Conservation (phyloP, 2,329 filamentous ascomycete genomes). For the Cladophialophora chaetospira region DNA sequence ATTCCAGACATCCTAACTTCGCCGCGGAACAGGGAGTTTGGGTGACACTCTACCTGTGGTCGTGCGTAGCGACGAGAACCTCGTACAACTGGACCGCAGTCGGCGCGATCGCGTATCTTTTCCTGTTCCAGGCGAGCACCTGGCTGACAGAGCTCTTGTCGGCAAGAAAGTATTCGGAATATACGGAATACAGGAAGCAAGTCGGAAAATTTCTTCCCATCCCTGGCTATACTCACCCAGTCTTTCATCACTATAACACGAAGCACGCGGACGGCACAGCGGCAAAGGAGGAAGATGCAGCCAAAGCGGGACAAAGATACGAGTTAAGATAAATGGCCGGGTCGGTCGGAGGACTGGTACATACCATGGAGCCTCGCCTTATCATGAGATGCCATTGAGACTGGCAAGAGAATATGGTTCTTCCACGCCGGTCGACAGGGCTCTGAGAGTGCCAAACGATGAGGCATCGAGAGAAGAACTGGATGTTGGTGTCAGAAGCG, state of each 20-base stretch:
- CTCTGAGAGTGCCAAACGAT: no score
- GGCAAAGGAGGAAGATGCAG: constrained; percentile 8
- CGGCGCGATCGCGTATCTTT: constrained; percentile 69
- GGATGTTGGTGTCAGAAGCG: no score
- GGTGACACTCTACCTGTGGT: constrained; percentile 87
- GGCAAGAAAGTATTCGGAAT: constrained; percentile 81
- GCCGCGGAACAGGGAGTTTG: constrained; percentile 88
- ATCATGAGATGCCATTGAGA: no score
- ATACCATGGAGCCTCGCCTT: neutral
- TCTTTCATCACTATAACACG: neutral
- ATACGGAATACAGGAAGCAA: constrained; percentile 76
- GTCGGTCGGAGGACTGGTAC: neutral
- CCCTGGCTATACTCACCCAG: constrained; percentile 5
- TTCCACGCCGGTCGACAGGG: no score
- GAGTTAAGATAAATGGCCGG: constrained; percentile 11
- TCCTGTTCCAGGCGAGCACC: constrained; percentile 88
- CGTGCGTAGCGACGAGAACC: constrained; percentile 69
- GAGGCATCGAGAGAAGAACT: no score
- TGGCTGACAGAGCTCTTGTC: constrained; percentile 83
- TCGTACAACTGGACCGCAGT: constrained; percentile 76
- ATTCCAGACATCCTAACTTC: constrained; percentile 93
- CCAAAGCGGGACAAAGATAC: constrained; percentile 17
- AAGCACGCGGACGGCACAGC: neutral
- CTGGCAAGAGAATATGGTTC: no score
- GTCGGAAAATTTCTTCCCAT: constrained; percentile 82